Evolutionary conservation across 495 filamentous ascomycete genomes (phyloP).

Genomic region (Ramalina intermedia): DNA sequence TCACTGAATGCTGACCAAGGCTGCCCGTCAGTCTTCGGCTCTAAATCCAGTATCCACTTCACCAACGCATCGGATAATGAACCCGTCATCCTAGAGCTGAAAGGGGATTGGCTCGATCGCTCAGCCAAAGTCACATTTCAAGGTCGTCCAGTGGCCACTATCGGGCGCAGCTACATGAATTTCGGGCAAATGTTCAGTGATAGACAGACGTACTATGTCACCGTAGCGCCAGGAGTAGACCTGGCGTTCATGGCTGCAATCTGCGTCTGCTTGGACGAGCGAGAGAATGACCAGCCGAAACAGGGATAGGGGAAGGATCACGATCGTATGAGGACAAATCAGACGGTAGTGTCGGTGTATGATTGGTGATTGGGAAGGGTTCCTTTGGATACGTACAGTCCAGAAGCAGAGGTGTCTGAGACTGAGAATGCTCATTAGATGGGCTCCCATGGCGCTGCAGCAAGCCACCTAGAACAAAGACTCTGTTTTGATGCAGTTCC

Average conservation of each 20-base stretch:
- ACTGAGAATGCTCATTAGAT: too few species aligned
- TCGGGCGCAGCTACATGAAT: conserved; percentile 40
- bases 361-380: too few species aligned
- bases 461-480: too few species aligned
- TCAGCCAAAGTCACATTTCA: conserved; percentile 34
- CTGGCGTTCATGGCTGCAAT: conserved; percentile 43
- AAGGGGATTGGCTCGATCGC: conserved; percentile 37
- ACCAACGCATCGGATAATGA: conserved; percentile 23
- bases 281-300: conserved; percentile 31
- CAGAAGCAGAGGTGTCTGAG: too few species aligned
- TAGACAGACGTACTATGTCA: conserved; percentile 45
- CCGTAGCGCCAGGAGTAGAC: conserved; percentile 45
- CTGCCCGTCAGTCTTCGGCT: conserved; percentile 22
- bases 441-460: too few species aligned
- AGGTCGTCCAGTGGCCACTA: conserved; percentile 33
- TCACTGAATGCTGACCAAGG: not conserved
- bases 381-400: too few species aligned
- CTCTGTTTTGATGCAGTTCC: too few species aligned
- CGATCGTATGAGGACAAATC: not conserved
- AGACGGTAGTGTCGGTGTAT: too few species aligned
- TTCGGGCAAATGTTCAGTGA: conserved; percentile 37
- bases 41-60: conserved; percentile 35
- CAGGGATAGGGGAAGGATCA: not conserved
- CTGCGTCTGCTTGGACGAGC: conserved; percentile 49
- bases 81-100: conserved; percentile 25